Percentiles rank a stretch among this genome's conserved stretches.
Conservation (phyloP, 2,329 filamentous ascomycete species). For the Ophiostoma himal-ulmi region DNA sequence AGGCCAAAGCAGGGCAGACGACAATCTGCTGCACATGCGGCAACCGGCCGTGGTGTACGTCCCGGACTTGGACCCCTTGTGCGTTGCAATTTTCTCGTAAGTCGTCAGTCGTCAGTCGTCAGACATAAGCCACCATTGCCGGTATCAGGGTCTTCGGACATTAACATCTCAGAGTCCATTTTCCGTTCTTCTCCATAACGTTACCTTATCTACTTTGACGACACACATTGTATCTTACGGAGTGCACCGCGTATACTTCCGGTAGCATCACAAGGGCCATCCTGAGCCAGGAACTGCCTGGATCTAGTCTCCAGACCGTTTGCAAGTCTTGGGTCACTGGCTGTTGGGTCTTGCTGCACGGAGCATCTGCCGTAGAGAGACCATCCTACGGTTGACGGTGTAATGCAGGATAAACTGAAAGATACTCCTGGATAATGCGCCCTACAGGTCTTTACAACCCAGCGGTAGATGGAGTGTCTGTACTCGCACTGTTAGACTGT, state of each 20-base stretch:
- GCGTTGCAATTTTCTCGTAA: not conserved
- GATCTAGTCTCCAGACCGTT: not conserved
- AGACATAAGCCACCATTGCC: not conserved
- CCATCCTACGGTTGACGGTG: not conserved
- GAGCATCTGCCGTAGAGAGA: not conserved
- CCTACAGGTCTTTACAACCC: not conserved
- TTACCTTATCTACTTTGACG: not conserved
- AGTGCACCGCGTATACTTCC: not conserved
- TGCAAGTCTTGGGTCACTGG: not conserved
- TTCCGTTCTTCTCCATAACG: not conserved
- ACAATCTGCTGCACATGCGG: constrained; percentile 6
- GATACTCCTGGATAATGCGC: not conserved
- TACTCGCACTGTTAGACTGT: not conserved
- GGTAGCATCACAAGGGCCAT: not conserved
- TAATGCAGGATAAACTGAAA: not conserved
- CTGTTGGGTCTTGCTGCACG: not conserved
- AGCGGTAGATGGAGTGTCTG: not conserved
- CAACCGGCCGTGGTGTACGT: not conserved
- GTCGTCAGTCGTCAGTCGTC: too few relatives aligned
- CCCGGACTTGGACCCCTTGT: not conserved
- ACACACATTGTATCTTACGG: not conserved
- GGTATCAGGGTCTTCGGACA: not conserved
- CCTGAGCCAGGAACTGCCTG: not conserved
- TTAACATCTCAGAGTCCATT: not conserved
- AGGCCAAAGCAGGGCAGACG: not conserved